Evolutionary conservation across 768 basidiomycete species (phyloP), one percentile per base, ranked within the genome.

Genomic region (Kwoniella europaea): DNA sequence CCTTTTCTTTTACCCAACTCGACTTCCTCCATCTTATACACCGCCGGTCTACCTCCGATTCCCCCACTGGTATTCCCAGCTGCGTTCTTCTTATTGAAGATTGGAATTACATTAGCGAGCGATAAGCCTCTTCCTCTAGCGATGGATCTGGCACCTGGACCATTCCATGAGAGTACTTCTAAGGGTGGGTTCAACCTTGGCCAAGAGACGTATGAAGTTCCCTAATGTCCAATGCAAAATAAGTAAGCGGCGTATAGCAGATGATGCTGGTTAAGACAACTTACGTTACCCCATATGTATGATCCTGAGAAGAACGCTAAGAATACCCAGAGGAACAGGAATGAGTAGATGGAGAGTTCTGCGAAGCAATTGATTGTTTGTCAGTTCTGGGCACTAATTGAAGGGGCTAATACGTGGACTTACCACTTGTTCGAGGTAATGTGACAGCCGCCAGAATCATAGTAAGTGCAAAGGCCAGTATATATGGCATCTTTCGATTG

Each of bases 181-280:
- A 86, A 85, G 4, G 90, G 89, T 0, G 93, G 91, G 73, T 91
- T 88, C 65, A 99, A 87, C 12, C 91, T 88, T 13, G 97, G 97
- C 92, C 94, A 98, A 16, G 91, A 88, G 65, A 99, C 96, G 81
- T 97, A 99, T 71, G 94, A 92, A 73, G 95, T 90, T 46, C 95
- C 96, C 83, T 96, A 88, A 83, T 77, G 90, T 74, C 7, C n/a
- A 35, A 2, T 6, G 42, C 3, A 29, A 13, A 50, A 50, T 50
- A 50, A 2, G 46, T 50, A 15, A 50, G 46, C 46, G 7, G 18
- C 46, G 4, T 35, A 35, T 4, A 35, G 35, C 24, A 24, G 24
- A 24, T 24, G 24, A 35, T 35, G 35, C 35, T 35, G 35, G 35
- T 35, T 4, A 35, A 35, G 35, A 35, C 35, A 16, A 71, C 83